Conservation (phyloP, 805 yeast genomes). For the Ogataea trehalophila region DNA sequence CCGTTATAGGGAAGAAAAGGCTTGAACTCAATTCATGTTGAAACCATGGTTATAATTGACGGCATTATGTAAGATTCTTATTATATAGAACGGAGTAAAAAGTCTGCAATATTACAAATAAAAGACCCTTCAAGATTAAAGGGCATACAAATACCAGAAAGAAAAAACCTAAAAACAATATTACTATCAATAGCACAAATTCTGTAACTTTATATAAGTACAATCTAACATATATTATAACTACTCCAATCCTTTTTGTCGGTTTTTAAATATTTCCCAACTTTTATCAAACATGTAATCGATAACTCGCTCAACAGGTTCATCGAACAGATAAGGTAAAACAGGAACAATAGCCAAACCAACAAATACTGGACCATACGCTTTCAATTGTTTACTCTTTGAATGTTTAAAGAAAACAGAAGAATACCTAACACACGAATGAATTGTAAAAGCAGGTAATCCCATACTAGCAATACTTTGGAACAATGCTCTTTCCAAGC, state of each 20-base stretch:
- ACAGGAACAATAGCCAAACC: slow-evolving; percentile 76
- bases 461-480: slow-evolving; percentile 85
- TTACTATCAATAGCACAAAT: neutral
- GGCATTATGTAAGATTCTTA: too few relatives aligned
- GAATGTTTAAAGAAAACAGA: slow-evolving; percentile 56
- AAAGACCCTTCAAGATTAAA: too few relatives aligned
- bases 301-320: slow-evolving; percentile 70
- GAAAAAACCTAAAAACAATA: too few relatives aligned
- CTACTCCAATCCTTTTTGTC: slow-evolving; percentile 6
- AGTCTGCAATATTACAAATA: too few relatives aligned
- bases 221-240: neutral
- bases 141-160: too few relatives aligned
- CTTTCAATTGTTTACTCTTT: slow-evolving; percentile 41
- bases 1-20: too few relatives aligned
- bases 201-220: neutral
- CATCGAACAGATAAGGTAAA: slow-evolving; percentile 74
- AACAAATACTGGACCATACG: slow-evolving; percentile 74
- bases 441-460: slow-evolving; percentile 81
- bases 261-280: slow-evolving; percentile 25
- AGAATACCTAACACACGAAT: slow-evolving; percentile 67
- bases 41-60: too few relatives aligned
- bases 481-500: slow-evolving; percentile 68
- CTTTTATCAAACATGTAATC: slow-evolving; percentile 57
- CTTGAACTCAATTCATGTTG: too few relatives aligned
- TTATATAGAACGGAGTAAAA: too few relatives aligned